These are phyloP conservation scores for Yamadazyma takamatsuzukensis DNA, from an alignment of 805 yeast genomes.

Conservation along the genomic window DNA sequence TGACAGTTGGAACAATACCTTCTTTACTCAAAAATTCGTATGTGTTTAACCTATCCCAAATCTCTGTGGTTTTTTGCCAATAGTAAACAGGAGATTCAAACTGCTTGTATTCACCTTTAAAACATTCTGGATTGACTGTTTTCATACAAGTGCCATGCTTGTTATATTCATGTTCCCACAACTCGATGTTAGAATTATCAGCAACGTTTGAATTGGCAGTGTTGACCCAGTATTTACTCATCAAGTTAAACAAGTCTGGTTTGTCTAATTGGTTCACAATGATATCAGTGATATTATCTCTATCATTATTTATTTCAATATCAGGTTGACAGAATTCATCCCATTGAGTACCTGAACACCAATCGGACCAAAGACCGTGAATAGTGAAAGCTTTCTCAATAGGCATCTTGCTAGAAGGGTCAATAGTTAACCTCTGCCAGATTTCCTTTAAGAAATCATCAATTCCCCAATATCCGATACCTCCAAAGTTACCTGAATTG, in stretches of 20 bases:
- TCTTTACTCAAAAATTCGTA: slow-evolving; percentile 60
- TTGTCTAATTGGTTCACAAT: slow-evolving; percentile 40
- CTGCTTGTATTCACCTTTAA: slow-evolving; percentile 27
- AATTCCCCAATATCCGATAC: neutral
- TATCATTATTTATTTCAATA: slow-evolving; percentile 41
- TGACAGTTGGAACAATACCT: slow-evolving; percentile 66
- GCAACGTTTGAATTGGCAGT: slow-evolving; percentile 60
- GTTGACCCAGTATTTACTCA: slow-evolving; percentile 57
- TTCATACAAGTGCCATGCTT: slow-evolving; percentile 93
- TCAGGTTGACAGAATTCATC: slow-evolving; percentile 71
- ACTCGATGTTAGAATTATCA: slow-evolving; percentile 42
- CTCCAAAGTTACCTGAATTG: neutral
- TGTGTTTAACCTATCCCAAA: slow-evolving; percentile 44
- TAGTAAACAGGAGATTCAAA: slow-evolving; percentile 28
- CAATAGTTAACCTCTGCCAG: slow-evolving; percentile 20
- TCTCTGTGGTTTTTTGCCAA: slow-evolving; percentile 26
- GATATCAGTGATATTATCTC: slow-evolving; percentile 36
- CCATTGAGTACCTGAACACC: slow-evolving; percentile 54
- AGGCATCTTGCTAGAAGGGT: slow-evolving; percentile 19
- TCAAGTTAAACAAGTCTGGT: slow-evolving; percentile 48
- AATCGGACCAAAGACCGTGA: slow-evolving; percentile 46
- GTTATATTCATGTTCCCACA: slow-evolving; percentile 92
- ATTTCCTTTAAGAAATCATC: neutral
- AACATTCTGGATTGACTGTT: slow-evolving; percentile 73
- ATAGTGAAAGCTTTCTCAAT: slow-evolving; percentile 33